Evolutionary conservation across 1,139 yeast species (phyloP), one percentile per base, ranked within the genome.

Genomic region (Pichia sp.): DNA sequence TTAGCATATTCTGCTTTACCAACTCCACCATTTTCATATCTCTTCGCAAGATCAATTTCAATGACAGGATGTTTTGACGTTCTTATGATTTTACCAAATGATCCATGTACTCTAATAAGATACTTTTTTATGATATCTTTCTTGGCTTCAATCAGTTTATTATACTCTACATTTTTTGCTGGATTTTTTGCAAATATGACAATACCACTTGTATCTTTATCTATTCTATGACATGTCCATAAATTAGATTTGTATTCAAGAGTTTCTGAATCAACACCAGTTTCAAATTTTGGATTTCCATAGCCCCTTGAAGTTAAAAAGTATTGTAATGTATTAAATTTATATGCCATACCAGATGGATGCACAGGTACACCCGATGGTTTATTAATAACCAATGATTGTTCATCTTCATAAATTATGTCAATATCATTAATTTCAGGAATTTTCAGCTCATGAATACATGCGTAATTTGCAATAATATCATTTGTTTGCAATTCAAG

Each of bases 301-400:
- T 26, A 25, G 3, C 24, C 15, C n/a, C 48, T 25, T 9, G n/a
- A 22, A 24, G 26, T 8, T 4, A 48, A 11, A 8, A 38, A 16
- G 24, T 39, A 45, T 27, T 39, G 42, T 23, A 48, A 20, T 64
- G 61, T 75, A 83, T 50, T 52, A 26, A 38, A 48, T 23, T 44
- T 40, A 32, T 52, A 52, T 48, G 73, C 36, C 41, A 74, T 73
- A 1, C 86, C 85, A 0, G 85, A 76, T 0, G 95, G 92, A 62
- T 85, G 94, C 0, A 85, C 81, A 0, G 94, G 92, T 0, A 84
- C 67, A 0, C 94, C 94, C 7, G 76, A 66, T 0, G 94, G 94
- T 57, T 85, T 85, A 61, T 82, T 73, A 1, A 85, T 70, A n/a
- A 85, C 86, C 7, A 85, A 49, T 1, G 77, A 45, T 5, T 73